phyloP scores from a whole-genome alignment of 768 basidiomycete species.

The Naganishia friedmannii region DNA sequence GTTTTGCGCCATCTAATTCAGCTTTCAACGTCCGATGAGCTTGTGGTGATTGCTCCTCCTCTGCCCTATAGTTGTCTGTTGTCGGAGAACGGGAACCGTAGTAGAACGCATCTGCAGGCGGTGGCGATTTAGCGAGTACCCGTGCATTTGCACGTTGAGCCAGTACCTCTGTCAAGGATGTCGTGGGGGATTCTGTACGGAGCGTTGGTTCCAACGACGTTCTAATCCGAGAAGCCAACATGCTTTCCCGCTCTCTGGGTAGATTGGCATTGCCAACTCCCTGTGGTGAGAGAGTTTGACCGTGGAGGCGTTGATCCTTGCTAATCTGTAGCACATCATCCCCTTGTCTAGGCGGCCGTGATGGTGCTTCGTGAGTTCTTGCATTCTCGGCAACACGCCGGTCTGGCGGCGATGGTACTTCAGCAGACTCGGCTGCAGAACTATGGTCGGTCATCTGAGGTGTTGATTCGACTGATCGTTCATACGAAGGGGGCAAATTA shows the following conservation, averaged over 20 bases:
- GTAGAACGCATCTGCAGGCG: constrained; percentile 66
- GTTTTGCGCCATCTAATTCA: constrained; percentile 68
- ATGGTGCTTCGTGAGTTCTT: constrained; percentile 55
- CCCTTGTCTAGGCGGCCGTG: constrained; percentile 49
- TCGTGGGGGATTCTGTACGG: constrained; percentile 1
- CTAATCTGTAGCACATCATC: constrained; percentile 40
- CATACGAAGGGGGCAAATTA: not conserved
- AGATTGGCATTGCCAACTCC: constrained; percentile 55
- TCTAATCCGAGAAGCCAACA: constrained; percentile 17
- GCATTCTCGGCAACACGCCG: constrained; percentile 32
- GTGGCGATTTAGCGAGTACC: constrained; percentile 35
- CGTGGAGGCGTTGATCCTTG: constrained; percentile 39
- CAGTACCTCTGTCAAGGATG: constrained; percentile 36
- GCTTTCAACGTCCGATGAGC: constrained; percentile 59
- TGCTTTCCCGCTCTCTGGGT: constrained; percentile 47
- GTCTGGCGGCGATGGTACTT: constrained; percentile 31
- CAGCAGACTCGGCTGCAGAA: constrained; percentile 27
- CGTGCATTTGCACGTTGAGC: constrained; percentile 39
- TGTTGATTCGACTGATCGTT: constrained; percentile 7
- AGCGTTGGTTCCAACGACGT: constrained; percentile 13
- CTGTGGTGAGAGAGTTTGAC: constrained; percentile 48
- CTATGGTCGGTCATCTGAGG: constrained; percentile 20
- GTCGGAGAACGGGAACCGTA: constrained; percentile 51
- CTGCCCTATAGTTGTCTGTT: constrained; percentile 21
- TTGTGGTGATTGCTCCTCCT: constrained; percentile 12